A percentile compares a stretch with the other conserved stretches of the same genome.
Conservation (phyloP, 2,329 filamentous ascomycete genomes). For the Arthrobotrys musiformis region DNA sequence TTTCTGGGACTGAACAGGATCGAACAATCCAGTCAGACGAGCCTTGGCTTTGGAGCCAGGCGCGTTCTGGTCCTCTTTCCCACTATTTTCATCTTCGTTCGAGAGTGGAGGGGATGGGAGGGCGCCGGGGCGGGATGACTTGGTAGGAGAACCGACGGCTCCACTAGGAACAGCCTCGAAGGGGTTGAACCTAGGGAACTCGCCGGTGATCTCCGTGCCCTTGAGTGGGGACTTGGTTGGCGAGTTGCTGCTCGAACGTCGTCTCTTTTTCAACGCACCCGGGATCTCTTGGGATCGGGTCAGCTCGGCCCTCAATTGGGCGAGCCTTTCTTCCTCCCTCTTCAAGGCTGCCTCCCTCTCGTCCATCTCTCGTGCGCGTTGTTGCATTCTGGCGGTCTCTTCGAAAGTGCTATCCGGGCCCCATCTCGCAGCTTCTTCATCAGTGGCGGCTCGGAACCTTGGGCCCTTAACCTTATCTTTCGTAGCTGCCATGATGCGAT, state of each 20-base stretch:
- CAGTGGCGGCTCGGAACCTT: background rate
- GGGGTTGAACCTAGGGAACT: constrained; percentile 46
- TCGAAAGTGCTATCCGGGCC: constrained; percentile 7
- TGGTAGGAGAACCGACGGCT: background rate
- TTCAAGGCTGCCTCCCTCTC: constrained; percentile 5
- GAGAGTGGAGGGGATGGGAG: constrained; percentile 40
- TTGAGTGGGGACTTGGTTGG: background rate
- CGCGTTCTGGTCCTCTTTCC: constrained; percentile 15
- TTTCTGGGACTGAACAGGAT: constrained; percentile 41
- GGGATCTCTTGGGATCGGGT: background rate
- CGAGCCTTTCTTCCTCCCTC: background rate
- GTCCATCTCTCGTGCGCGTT: constrained; percentile 7
- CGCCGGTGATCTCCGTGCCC: background rate
- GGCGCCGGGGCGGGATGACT: constrained; percentile 8
- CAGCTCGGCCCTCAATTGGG: background rate
- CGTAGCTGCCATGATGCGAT: constrained; percentile 1
- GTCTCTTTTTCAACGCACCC: background rate
- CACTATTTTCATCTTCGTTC: constrained; percentile 44
- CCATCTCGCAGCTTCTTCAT: constrained; percentile 1
- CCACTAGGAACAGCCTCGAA: constrained; percentile 14
- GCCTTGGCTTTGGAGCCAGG: constrained; percentile 51
- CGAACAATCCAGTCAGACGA: constrained; percentile 48
- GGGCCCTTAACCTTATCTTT: constrained; percentile 1
- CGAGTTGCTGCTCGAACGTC: background rate
- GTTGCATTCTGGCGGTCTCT: background rate